A percentile compares a stretch with the other conserved stretches of the same genome.
Evolutionary conservation across 2,329 filamentous ascomycete species (phyloP).

Genomic region (Aspergillus sp.): DNA sequence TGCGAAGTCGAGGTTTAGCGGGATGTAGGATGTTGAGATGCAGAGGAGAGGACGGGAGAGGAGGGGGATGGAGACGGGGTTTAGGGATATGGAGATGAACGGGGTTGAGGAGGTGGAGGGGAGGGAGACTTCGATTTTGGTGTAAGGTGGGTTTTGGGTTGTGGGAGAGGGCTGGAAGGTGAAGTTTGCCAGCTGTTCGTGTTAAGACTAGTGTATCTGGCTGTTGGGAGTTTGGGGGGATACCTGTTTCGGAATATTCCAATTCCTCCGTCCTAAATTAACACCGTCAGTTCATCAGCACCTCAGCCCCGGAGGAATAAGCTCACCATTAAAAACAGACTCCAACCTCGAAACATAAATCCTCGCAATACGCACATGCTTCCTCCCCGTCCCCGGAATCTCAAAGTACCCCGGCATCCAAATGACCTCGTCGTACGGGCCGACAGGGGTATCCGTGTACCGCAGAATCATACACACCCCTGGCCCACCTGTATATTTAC

Average conservation of each 20-base stretch:
- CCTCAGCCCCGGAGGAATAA: background rate
- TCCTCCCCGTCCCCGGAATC: background rate
- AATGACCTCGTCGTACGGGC: constrained; percentile 1
- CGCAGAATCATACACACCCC: background rate
- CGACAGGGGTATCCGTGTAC: background rate
- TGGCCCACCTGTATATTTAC: background rate
- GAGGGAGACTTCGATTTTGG: background rate
- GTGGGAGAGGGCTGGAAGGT: background rate
- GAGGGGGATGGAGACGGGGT: constrained; percentile 10
- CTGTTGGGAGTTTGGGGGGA: background rate
- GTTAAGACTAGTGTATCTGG: background rate
- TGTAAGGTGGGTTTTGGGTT: background rate
- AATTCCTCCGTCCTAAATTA: background rate
- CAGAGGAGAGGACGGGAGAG: constrained; percentile 6
- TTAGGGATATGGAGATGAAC: background rate
- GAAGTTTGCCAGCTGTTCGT: background rate
- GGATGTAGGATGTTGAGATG: constrained; percentile 4
- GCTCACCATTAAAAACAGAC: background rate
- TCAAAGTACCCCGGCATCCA: background rate
- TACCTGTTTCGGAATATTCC: constrained; percentile 1
- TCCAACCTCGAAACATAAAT: background rate
- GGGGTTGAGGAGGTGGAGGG: background rate
- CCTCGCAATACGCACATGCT: background rate
- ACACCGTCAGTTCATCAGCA: background rate
- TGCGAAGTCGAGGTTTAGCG: background rate